These are phyloP conservation scores for Hypsizygus ulmarius DNA, from an alignment of 1,284 basidiomycete species.

Conservation along the genomic window DNA sequence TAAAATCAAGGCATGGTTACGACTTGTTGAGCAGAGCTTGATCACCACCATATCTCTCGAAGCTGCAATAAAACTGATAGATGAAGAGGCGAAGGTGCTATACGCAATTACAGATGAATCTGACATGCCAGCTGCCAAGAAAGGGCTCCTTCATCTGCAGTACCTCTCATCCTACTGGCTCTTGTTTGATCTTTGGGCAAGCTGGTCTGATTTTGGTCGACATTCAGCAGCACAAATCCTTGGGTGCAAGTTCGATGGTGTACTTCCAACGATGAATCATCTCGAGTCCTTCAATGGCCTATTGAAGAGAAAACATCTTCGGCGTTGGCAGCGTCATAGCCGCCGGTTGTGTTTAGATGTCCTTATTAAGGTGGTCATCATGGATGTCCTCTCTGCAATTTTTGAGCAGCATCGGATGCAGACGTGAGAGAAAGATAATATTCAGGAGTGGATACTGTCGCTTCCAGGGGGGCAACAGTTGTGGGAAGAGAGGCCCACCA, in stretches of 20 bases:
- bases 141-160: neutral
- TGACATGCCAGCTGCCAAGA: no score
- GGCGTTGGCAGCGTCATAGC: conserved; percentile 25
- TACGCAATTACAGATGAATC: no score
- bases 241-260: conserved; percentile 20
- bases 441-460: no score
- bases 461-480: no score
- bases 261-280: conserved; percentile 39
- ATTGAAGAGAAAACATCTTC: conserved; percentile 31
- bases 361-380: conserved; percentile 25
- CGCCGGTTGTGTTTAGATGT: conserved; percentile 29
- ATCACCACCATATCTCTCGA: no score
- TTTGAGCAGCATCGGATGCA: conserved; percentile 6
- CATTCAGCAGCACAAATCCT: conserved; percentile 24
- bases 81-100: no score
- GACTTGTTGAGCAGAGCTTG: no score
- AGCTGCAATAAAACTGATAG: no score
- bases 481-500: no score
- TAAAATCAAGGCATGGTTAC: no score
- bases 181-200: conserved; percentile 5
- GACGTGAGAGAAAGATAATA: neutral
- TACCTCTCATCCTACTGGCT: conserved; percentile 7
- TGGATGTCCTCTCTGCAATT: conserved; percentile 25
- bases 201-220: conserved; percentile 30
- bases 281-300: conserved; percentile 39